Percentiles rank a stretch among this genome's conserved stretches.
Conservation (phyloP, 129 eudicot genomes). For the Escallonia rubra region DNA sequence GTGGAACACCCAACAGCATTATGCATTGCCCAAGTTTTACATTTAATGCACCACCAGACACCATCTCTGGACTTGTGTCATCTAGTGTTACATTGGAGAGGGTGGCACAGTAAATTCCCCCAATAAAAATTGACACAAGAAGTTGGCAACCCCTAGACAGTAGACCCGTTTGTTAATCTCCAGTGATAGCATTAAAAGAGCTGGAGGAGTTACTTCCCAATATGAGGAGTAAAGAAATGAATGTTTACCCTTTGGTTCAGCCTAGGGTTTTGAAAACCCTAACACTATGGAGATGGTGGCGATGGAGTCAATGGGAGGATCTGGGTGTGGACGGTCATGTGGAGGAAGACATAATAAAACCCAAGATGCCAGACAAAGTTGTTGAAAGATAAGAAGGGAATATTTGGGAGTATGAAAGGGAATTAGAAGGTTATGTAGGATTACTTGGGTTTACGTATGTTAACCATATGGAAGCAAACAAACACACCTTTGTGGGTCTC, state of each 20-base stretch:
- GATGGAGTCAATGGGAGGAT: constrained; percentile 4
- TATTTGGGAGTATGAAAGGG: constrained; percentile 87
- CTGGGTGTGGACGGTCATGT: constrained; percentile 46
- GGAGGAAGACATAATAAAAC: constrained; percentile 75
- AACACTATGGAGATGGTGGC: constrained; percentile 17
- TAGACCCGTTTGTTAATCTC: constrained; percentile 25
- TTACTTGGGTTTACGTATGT: constrained; percentile 30
- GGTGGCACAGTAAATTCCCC: background rate
- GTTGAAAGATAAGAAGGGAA: constrained; percentile 88
- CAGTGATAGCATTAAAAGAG: constrained; percentile 40
- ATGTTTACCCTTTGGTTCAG: constrained; percentile 50
- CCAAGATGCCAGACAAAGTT: constrained; percentile 94
- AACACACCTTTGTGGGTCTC: constrained; percentile 31
- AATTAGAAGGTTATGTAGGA: constrained; percentile 82
- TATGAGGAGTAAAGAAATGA: constrained; percentile 15
- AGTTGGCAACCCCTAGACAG: constrained; percentile 27
- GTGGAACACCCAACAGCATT: constrained; percentile 4
- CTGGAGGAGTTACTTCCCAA: constrained; percentile 48
- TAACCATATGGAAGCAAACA: constrained; percentile 21
- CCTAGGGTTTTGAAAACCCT: constrained; percentile 77
- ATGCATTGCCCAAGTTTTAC: background rate
- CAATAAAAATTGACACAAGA: constrained; percentile 15
- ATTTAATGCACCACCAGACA: constrained; percentile 38
- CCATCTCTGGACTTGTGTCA: constrained; percentile 14
- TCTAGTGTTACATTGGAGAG: background rate